Evolutionary conservation across 73 alveolate species (phyloP).

Genomic region (Tetrahymena thermophila): DNA sequence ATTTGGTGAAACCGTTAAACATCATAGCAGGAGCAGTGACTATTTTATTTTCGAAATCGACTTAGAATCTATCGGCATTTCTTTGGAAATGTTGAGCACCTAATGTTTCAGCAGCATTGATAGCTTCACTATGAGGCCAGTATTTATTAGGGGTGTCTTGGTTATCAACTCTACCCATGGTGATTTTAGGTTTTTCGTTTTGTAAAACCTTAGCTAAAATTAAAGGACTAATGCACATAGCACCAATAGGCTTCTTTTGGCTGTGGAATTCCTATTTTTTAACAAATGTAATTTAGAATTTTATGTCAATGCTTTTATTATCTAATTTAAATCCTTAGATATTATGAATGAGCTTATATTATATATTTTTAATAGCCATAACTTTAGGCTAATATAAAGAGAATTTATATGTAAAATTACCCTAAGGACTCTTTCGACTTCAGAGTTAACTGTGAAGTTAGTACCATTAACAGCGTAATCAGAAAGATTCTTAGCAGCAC

Average conservation of each 20-base stretch:
- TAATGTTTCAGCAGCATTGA: constrained; percentile 45
- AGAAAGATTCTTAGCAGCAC: constrained; percentile 60
- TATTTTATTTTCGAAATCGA: constrained; percentile 22
- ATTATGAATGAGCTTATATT: background rate
- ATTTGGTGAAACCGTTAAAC: background rate
- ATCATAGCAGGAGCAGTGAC: constrained; percentile 55
- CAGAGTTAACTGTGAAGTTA: constrained; percentile 41
- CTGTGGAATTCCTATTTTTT: constrained; percentile 12
- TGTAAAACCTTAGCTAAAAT: constrained; percentile 55
- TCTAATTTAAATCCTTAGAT: background rate
- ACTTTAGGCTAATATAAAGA: no score
- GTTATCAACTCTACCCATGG: constrained; percentile 41
- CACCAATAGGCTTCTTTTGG: constrained; percentile 46
- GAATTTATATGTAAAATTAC: background rate
- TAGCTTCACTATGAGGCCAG: constrained; percentile 57
- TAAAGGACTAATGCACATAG: constrained; percentile 54
- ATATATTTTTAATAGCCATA: no score
- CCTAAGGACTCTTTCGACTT: constrained; percentile 30
- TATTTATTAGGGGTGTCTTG: constrained; percentile 35
- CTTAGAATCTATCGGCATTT: constrained; percentile 31
- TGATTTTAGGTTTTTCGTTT: background rate
- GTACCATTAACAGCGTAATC: constrained; percentile 53
- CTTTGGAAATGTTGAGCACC: constrained; percentile 39
- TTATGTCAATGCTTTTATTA: background rate
- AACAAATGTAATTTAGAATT: background rate